A percentile compares a stretch with the other conserved stretches of the same genome.
Evolutionary conservation across 2,329 filamentous ascomycete species (phyloP).

Genomic region (Blastomyces gilchristii): DNA sequence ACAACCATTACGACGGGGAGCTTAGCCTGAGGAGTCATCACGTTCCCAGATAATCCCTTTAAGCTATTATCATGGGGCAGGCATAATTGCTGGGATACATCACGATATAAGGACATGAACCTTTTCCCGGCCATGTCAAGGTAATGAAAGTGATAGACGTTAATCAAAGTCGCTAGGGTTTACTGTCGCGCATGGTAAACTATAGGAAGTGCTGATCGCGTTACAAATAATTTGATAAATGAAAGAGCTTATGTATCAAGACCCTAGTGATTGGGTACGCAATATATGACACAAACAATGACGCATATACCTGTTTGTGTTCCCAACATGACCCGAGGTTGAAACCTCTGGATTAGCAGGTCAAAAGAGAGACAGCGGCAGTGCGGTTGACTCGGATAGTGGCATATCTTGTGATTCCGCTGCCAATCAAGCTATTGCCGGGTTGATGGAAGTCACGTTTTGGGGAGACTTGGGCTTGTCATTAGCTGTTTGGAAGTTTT

Average conservation of each 20-base stretch:
- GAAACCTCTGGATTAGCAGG: not conserved
- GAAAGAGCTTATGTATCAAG: not conserved
- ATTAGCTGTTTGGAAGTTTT: not conserved
- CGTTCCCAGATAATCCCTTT: not conserved
- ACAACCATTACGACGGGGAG: not conserved
- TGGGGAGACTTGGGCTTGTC: not conserved
- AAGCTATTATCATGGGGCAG: not conserved
- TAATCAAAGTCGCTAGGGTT: not conserved
- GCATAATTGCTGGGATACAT: not conserved
- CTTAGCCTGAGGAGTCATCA: not conserved
- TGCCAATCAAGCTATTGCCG: not conserved
- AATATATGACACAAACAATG: constrained; percentile 4
- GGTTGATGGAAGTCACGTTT: not conserved
- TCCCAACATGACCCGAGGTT: not conserved
- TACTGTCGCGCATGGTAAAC: constrained; percentile 3
- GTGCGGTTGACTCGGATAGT: constrained; percentile 3
- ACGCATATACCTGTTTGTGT: constrained; percentile 2
- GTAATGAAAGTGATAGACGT: not conserved
- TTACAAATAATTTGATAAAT: not conserved
- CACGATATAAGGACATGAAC: not conserved
- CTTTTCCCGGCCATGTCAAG: not conserved
- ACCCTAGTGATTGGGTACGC: constrained; percentile 1
- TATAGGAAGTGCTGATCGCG: not conserved
- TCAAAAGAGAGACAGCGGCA: not conserved
- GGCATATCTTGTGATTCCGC: not conserved